Base-by-base conservation (phyloP, 257 asterid genomes). In the Nicotiana benthamiana region DNA sequence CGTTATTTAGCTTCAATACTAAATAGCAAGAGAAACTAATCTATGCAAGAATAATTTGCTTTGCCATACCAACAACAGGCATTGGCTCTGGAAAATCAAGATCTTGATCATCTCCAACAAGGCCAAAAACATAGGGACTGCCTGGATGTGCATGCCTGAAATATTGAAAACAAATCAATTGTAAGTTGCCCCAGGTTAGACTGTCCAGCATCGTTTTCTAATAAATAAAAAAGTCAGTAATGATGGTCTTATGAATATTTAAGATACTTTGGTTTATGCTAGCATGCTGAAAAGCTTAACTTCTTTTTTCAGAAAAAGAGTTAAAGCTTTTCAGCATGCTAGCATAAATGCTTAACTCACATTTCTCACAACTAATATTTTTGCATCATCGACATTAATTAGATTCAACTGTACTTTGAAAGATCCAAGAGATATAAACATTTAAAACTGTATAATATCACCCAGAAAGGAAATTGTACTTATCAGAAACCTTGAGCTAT, bases 111-210 rank as follows among this genome's bases (percentile, higher is more conserved):
- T 87, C 99, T 85, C 92, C 98, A 80, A 92, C 96, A 64, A 93
- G 98, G 79, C 99, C 99, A 89, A 93, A 93, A 77, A 95, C 97
- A 84, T 95, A 95, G 53, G 99, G 99, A 89, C 92, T 93, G 76
- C 99, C 99, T 63, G 99, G 99, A 87, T 91, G 96, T 68, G 99
- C 99, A 89, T 95, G 99, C 90, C 99, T 93, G 92, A 84, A 89
- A 84, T 74, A 77, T 80, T 26, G 70, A 80, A 32, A 52, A 32
- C 17, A 70, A 70, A 30, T 34, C 32, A 80, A 80, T 10, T 66
- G 79, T 51, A 68, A 28, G 22, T 52, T n/a, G 63, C 61, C 78
- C 46, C 22, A 24, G 8, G 34, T 72, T 46, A 72, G 61, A 46
- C 48, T 53, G 20, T 72, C 28, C 78, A 72, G 60, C 40, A 72